Evolutionary conservation across 2,329 filamentous ascomycete genomes (phyloP), one percentile per base, ranked within the genome.

Genomic region (Esteya vermicola): DNA sequence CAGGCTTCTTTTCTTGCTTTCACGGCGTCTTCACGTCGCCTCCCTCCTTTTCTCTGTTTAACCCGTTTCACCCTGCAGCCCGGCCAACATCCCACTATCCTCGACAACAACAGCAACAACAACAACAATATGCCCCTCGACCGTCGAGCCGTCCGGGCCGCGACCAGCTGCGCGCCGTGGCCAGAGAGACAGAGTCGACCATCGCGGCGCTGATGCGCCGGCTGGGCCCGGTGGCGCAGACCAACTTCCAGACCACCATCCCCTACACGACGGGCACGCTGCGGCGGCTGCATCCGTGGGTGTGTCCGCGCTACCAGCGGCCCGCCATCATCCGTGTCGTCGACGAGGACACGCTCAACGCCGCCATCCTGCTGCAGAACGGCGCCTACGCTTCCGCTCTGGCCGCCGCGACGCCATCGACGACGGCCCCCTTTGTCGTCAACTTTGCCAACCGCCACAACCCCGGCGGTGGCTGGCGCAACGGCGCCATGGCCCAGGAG

Each of bases 401-500:
- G n/a, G n/a, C n/a, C n/a, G n/a, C n/a, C n/a, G 4, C 14, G 56
- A 6, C 33, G 10, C 25, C 31, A n/a, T 9, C 9, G 4, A 14
- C 2, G 12, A 8, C 30, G 14, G 14, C 25, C 5, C 21, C 31
- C 13, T 70, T 67, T 25, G 65, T 81, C 20, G 60, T 84, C 43
- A 84, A 82, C 50, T 73, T 81, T 59, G 78, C 78, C 13, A 79
- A 72, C 36, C 64, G 70, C 35, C 49, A 54, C 6, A 55, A 51
- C 14, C 64, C 72, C 0, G 79, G 78, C n/a, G 78, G 79, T 18
- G 76, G 75, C 16, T 83, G 76, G 67, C 52, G 67, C 5, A 64
- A 64, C 28, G 78, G 78, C 27, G 63, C 74, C 40, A 56, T 70
- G 23, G 78, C 78, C 0, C 79, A 84, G 54, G 78, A 84, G 57